Evolutionary conservation across 805 yeast genomes (phyloP).

Genomic region (Wickerhamomyces queroliae): DNA sequence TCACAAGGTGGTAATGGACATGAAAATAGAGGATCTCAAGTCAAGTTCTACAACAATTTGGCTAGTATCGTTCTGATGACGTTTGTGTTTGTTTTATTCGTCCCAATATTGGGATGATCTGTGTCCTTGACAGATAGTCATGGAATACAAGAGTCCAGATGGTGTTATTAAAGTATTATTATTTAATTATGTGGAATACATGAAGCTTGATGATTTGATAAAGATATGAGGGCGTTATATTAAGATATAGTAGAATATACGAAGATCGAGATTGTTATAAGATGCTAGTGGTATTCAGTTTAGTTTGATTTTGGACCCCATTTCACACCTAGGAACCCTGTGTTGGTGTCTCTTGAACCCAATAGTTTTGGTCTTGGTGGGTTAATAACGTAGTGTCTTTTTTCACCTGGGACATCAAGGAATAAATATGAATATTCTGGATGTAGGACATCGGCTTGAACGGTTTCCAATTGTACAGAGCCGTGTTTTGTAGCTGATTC

Average conservation of each 20-base stretch:
- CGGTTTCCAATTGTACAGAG: slow-evolving; percentile 73
- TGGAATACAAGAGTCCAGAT: too few relatives aligned
- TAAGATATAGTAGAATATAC: too few relatives aligned
- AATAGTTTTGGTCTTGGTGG: slow-evolving; percentile 47
- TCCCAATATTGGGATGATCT: not conserved
- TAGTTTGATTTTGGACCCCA: slow-evolving; percentile 71
- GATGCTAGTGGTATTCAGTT: not conserved
- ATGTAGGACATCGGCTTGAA: slow-evolving; percentile 54
- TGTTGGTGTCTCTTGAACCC: slow-evolving; percentile 28
- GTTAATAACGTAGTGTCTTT: slow-evolving; percentile 62
- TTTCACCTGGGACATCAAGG: slow-evolving; percentile 67
- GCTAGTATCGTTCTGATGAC: not conserved
- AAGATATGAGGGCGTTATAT: not conserved
- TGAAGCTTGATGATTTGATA: too few relatives aligned
- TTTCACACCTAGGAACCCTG: slow-evolving; percentile 72
- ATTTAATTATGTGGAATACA: too few relatives aligned
- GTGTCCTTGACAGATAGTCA: too few relatives aligned
- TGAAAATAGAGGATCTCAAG: not conserved
- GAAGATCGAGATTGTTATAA: too few relatives aligned
- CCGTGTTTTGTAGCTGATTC: slow-evolving; percentile 65
- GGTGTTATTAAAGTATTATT: too few relatives aligned
- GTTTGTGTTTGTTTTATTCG: not conserved
- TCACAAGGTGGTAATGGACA: not conserved
- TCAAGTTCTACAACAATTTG: not conserved
- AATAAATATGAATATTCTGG: slow-evolving; percentile 71